phyloP scores from a whole-genome alignment of 306 rosid species.

The Canavalia gladiata region DNA sequence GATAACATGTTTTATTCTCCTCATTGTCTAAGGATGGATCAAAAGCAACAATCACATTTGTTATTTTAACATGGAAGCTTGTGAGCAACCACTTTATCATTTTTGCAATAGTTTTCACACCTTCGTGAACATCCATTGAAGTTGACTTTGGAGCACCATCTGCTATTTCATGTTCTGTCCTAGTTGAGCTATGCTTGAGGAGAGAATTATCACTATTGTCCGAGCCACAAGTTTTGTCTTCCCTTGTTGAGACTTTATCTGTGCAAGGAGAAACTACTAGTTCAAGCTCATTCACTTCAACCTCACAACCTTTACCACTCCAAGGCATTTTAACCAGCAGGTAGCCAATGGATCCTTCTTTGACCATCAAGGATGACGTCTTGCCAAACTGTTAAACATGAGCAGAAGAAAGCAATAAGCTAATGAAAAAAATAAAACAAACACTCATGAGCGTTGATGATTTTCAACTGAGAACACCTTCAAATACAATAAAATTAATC shows the following conservation, averaged over 20 bases:
- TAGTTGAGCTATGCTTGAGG: conserved; percentile 43
- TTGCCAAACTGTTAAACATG: conserved; percentile 63
- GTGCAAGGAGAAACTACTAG: conserved; percentile 73
- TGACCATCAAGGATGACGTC: conserved; percentile 62
- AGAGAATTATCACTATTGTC: conserved; percentile 45
- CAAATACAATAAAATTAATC: conserved; percentile 2
- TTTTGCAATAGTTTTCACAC: conserved; percentile 92
- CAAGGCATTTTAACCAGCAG: conserved; percentile 87
- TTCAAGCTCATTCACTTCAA: conserved; percentile 90
- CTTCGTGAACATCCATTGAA: conserved; percentile 84
- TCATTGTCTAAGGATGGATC: conserved; percentile 67
- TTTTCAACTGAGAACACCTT: conserved; percentile 8
- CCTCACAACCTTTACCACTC: conserved; percentile 85
- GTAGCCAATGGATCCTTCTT: conserved; percentile 93
- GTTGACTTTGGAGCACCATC: conserved; percentile 65
- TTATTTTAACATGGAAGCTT: conserved; percentile 81
- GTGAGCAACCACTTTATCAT: conserved; percentile 86
- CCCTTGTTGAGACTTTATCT: conserved; percentile 46
- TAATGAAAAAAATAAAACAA: not conserved
- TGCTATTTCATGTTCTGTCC: conserved; percentile 51
- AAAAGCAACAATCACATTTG: conserved; percentile 75
- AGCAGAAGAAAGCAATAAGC: conserved; percentile 36
- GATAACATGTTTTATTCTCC: conserved; percentile 50
- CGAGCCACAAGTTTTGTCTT: conserved; percentile 58
- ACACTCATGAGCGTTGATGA: not conserved